Evolutionary conservation across 2,329 filamentous ascomycete species (phyloP).

Genomic region (Zymoseptoria tritici): DNA sequence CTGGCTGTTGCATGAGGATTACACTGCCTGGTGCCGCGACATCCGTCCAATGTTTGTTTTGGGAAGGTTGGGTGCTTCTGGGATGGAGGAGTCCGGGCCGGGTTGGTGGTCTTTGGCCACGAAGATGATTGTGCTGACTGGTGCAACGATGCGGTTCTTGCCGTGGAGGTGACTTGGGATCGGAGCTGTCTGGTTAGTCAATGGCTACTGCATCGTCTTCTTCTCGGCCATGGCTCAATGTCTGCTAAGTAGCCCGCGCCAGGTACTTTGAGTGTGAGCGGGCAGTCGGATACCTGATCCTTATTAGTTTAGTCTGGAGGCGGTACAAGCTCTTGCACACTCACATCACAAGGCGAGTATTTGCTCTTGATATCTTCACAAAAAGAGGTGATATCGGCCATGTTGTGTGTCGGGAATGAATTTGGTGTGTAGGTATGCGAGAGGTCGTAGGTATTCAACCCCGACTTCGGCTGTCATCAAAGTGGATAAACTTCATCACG

Average conservation of each 20-base stretch:
- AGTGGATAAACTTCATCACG: not conserved
- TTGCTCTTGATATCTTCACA: constrained; percentile 11
- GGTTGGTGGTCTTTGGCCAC: constrained; percentile 46
- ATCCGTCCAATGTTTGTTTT: constrained; percentile 62
- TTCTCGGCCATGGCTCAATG: too few relatives aligned
- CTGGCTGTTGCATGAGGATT: constrained; percentile 59
- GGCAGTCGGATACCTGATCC: constrained; percentile 59
- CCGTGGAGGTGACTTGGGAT: constrained; percentile 7
- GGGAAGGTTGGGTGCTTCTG: constrained; percentile 43
- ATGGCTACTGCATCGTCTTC: too few relatives aligned
- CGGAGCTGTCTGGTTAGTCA: not conserved
- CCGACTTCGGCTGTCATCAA: too few relatives aligned
- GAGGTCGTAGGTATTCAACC: too few relatives aligned
- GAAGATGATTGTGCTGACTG: constrained; percentile 57
- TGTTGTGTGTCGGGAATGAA: not conserved
- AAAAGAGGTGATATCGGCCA: constrained; percentile 1
- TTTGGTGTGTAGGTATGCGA: too few relatives aligned
- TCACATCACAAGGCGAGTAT: constrained; percentile 30
- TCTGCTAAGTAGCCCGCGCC: constrained; percentile 62
- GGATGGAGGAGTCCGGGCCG: constrained; percentile 14
- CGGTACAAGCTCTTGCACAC: too few relatives aligned
- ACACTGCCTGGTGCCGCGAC: constrained; percentile 52
- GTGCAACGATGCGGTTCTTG: constrained; percentile 36
- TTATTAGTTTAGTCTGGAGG: not conserved
- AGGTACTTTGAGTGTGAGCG: constrained; percentile 61